Evolutionary conservation across 164 flowering plant species (phyloP).

Genomic region (Paratinospora sagittata): DNA sequence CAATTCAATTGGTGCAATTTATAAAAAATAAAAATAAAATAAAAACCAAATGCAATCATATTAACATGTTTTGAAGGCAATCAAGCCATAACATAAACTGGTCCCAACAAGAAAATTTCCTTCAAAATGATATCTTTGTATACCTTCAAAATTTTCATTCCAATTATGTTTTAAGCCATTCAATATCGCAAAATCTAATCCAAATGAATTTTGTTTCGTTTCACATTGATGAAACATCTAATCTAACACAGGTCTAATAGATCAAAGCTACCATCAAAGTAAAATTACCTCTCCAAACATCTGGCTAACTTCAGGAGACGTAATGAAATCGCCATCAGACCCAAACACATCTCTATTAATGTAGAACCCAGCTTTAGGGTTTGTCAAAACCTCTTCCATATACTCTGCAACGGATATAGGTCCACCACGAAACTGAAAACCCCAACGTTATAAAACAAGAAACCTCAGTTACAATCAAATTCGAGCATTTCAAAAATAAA

Average conservation of each 20-base stretch:
- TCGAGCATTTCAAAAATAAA: not conserved
- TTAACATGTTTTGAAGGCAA: not conserved
- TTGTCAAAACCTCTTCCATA: constrained; percentile 95
- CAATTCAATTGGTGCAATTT: not conserved
- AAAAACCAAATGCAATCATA: too few relatives aligned
- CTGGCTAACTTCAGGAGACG: constrained; percentile 99
- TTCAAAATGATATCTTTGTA: not conserved
- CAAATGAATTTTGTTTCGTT: not conserved
- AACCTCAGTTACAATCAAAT: not conserved
- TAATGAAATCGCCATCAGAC: constrained; percentile 84
- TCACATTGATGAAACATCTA: not conserved
- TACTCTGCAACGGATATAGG: constrained; percentile 91
- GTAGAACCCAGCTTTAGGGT: constrained; percentile 85
- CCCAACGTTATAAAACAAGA: not conserved
- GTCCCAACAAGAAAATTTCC: not conserved
- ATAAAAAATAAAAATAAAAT: not conserved
- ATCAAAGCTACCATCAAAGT: not conserved
- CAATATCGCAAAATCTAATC: not conserved
- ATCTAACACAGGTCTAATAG: not conserved
- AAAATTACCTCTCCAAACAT: constrained; percentile 92
- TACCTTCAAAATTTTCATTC: not conserved
- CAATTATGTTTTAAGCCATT: not conserved
- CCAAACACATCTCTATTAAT: constrained; percentile 95
- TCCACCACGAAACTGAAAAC: constrained; percentile 84
- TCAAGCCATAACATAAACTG: not conserved